Conservation (phyloP, 345 rosid species). For the Syzygium aqueum region DNA sequence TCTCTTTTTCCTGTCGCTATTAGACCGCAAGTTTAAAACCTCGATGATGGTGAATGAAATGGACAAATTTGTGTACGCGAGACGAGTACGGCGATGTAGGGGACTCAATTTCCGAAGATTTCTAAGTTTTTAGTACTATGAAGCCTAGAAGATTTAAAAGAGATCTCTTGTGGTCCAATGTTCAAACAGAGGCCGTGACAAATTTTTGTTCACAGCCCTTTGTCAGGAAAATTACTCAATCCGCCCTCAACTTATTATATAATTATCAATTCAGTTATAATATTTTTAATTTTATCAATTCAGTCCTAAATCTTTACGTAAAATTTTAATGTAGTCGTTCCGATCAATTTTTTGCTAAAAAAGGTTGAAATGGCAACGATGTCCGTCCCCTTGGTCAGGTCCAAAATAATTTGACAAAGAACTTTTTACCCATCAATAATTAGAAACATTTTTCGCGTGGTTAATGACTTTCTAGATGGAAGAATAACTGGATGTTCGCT, state of each 20-base stretch:
- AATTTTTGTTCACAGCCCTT: not conserved
- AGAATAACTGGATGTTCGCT: not conserved
- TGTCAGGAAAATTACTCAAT: not conserved
- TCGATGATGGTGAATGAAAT: not conserved
- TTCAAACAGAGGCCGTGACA: not conserved
- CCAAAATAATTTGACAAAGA: not conserved
- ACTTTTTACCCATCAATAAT: not conserved
- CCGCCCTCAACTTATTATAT: not conserved
- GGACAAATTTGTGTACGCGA: not conserved
- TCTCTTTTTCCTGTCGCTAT: not conserved
- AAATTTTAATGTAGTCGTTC: not conserved
- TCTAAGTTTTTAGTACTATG: not conserved
- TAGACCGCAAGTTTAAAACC: not conserved
- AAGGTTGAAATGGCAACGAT: not conserved
- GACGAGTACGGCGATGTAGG: not conserved
- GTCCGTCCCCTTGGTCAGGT: not conserved
- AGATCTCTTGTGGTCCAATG: not conserved
- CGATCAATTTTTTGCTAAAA: not conserved
- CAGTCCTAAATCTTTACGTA: not conserved
- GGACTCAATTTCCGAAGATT: not conserved
- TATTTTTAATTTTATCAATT: not conserved
- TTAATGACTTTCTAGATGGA: not conserved
- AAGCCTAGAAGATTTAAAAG: not conserved
- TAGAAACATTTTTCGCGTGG: not conserved
- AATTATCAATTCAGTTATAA: fast-evolving